phyloP scores from a whole-genome alignment of 306 rosid genomes.

The Carpinus fangiana region DNA sequence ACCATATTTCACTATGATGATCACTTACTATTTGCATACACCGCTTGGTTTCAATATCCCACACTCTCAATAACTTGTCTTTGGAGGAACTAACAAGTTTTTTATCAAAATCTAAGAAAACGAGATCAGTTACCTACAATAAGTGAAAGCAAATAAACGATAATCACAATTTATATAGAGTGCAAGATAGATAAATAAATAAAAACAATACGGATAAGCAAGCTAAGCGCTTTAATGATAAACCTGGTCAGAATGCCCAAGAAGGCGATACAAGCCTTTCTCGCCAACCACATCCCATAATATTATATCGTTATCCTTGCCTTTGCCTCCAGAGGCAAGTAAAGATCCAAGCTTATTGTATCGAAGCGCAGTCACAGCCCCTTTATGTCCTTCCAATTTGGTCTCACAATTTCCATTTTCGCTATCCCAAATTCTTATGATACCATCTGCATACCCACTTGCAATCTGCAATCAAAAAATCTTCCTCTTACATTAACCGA shows the following conservation, averaged over 20 bases:
- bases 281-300: constrained; percentile 90
- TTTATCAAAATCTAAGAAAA: constrained; percentile 72
- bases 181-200: neutral
- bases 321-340: constrained; percentile 93
- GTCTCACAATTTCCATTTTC: constrained; percentile 76
- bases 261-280: constrained; percentile 84
- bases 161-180: constrained; percentile 1
- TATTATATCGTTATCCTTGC: constrained; percentile 85
- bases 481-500: neutral
- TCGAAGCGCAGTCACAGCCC: constrained; percentile 78
- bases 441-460: constrained; percentile 82
- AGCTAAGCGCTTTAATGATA: constrained; percentile 7
- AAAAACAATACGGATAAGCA: neutral
- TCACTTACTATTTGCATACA: constrained; percentile 94
- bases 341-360: constrained; percentile 70
- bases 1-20: constrained; percentile 96
- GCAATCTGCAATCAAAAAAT: constrained; percentile 58
- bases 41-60: constrained; percentile 98
- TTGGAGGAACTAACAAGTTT: constrained; percentile 86
- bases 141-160: constrained; percentile 23
- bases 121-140: constrained; percentile 82
- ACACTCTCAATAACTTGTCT: constrained; percentile 91
- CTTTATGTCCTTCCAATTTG: constrained; percentile 89
- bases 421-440: constrained; percentile 83
- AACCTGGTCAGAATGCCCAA: constrained; percentile 93